Conservation (phyloP, 495 filamentous ascomycete genomes). For the Terfezia boudieri region DNA sequence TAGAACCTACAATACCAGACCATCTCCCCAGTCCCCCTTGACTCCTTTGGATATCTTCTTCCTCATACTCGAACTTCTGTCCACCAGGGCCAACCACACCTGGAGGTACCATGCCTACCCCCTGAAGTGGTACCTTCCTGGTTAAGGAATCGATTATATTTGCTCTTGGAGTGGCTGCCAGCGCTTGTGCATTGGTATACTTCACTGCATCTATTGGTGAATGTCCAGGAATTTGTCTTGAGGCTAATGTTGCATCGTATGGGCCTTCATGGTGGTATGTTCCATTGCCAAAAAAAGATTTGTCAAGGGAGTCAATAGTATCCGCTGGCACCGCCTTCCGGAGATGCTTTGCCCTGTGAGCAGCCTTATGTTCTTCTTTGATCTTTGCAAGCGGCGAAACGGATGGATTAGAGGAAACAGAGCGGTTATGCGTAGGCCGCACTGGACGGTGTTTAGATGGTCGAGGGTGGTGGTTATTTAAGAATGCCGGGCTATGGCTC, state of each 20-base stretch:
- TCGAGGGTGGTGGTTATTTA: no score
- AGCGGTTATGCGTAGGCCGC: neutral
- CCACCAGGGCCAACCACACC: conserved; percentile 45
- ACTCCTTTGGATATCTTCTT: conserved; percentile 65
- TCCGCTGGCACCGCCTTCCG: neutral
- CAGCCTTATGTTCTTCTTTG: neutral
- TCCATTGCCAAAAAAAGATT: neutral
- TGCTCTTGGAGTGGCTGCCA: conserved; percentile 64
- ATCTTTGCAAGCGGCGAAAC: neutral
- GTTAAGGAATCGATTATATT: conserved; percentile 52
- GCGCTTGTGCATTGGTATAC: conserved; percentile 49
- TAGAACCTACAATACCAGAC: conserved; percentile 36
- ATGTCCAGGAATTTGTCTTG: conserved; percentile 34
- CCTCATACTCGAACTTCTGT: conserved; percentile 52
- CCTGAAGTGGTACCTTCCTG: conserved; percentile 65
- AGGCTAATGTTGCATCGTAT: conserved; percentile 59
- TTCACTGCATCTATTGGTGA: conserved; percentile 60
- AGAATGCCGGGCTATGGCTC: no score
- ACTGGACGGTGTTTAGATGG: no score
- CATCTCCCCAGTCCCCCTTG: conserved; percentile 50
- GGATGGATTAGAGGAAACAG: neutral
- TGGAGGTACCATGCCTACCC: conserved; percentile 52
- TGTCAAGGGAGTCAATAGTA: neutral
- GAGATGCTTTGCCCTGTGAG: neutral
- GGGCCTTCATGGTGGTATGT: conserved; percentile 80